A percentile compares a stretch with the other conserved stretches of the same genome.
phyloP scores from a whole-genome alignment of 192 early-diverging fungal species.

The Chytriomyces sp. region DNA sequence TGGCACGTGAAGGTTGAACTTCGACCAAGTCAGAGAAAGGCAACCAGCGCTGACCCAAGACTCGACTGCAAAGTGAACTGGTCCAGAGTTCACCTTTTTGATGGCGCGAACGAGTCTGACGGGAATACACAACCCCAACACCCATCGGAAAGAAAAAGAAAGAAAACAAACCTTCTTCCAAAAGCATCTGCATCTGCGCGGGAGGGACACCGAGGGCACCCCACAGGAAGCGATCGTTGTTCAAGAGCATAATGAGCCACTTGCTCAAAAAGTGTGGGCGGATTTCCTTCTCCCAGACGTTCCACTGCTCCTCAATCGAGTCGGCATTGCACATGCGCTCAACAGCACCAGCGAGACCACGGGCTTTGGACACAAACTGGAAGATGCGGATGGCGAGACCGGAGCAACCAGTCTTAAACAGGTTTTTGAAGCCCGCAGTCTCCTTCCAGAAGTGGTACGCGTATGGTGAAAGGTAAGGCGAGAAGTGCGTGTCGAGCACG shows the following conservation, averaged over 20 bases:
- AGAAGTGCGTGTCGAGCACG: constrained; percentile 68
- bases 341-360: constrained; percentile 58
- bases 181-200: constrained; percentile 84
- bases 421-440: constrained; percentile 62
- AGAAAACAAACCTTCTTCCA: constrained; percentile 59
- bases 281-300: constrained; percentile 67
- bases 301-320: constrained; percentile 62
- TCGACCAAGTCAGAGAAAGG: neutral
- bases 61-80: no score
- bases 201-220: constrained; percentile 81
- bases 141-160: neutral
- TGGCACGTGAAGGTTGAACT: constrained; percentile 27
- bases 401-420: constrained; percentile 84
- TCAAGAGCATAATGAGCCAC: constrained; percentile 65
- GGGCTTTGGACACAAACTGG: constrained; percentile 59
- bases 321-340: constrained; percentile 56
- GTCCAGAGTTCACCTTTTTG: no score
- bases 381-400: constrained; percentile 74
- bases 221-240: constrained; percentile 84
- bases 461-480: constrained; percentile 66
- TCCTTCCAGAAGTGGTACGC: constrained; percentile 82
- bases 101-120: neutral
- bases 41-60: neutral
- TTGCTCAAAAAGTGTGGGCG: constrained; percentile 65
- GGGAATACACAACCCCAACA: neutral